Evolutionary conservation across 441 rosid species (phyloP), one percentile per base, ranked within the genome.

Genomic region (Populus hybrid): DNA sequence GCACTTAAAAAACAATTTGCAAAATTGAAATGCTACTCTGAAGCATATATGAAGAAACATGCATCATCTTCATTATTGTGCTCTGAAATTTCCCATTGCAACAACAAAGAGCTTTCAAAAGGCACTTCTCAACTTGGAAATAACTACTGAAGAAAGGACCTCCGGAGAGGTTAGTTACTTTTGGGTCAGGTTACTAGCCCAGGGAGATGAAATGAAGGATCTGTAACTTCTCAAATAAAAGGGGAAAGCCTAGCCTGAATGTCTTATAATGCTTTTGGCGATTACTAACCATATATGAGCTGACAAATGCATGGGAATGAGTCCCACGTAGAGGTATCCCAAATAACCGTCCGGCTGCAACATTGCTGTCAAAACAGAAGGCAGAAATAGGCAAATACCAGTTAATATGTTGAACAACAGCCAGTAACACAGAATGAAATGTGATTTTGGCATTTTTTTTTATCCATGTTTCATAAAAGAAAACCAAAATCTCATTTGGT

Each of bases 241-340:
- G 0, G 36, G 2, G 8, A 34, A 34, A 34, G 36, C 36, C 36
- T 34, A 34, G 36, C 8, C 36, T 18, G 36, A 24, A 69, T 72
- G 66, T 59, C 71, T 71, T 18, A 67, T 40, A 59, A 40, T 65
- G 50, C 72, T 46, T 54, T 12, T 36, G 2, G 54, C 23, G 73
- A 72, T 36, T 72, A 85, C 92, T 35, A 40, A 93, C 99, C 98
- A 91, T 93, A 83, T 86, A 95, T 75, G 99, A 95, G 87, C 99
- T 95, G 81, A 95, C 93, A 91, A 93, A 95, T 67, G 99, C 98
- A 88, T 95, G 99, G 32, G 98, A 93, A 87, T 93, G 99, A 42
- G 98, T 95, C 78, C 98, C 99, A 74, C 95, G 90, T 73, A 95
- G 92, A 30, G 99, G 99, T 79, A 95, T 95, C 73, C 95, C 95